Evolutionary conservation across 106 monocot genomes (phyloP).

Genomic region (Platanthera zijinensis): DNA sequence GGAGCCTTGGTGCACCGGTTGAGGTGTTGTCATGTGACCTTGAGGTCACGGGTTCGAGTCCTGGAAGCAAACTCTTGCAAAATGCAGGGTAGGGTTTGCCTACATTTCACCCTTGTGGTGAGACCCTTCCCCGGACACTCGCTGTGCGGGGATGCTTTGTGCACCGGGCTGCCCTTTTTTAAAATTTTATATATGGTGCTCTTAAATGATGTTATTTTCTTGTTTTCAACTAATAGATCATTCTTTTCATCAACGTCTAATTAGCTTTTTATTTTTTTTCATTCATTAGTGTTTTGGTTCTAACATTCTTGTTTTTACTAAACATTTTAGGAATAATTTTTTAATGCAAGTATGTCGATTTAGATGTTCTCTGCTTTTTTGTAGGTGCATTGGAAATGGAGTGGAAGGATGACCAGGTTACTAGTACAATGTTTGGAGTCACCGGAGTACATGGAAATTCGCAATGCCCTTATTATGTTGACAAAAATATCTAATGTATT

Average conservation of each 20-base stretch:
- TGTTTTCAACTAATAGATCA: neutral
- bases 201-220: neutral
- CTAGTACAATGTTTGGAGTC: conserved; percentile 94
- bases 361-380: conserved; percentile 2
- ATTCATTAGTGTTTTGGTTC: neutral
- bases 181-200: neutral
- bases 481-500: conserved; percentile 94
- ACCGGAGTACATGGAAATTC: conserved; percentile 84
- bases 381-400: conserved; percentile 93
- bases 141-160: too few species aligned
- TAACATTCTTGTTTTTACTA: neutral
- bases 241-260: neutral
- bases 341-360: neutral
- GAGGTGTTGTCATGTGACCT: too few species aligned
- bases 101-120: too few species aligned
- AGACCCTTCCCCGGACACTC: too few species aligned
- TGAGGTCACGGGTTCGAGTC: too few species aligned
- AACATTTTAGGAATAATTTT: neutral
- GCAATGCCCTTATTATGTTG: conserved; percentile 89
- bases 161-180: neutral
- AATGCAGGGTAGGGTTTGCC: too few species aligned
- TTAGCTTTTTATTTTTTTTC: neutral
- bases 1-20: too few species aligned
- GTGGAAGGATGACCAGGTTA: conserved; percentile 64
- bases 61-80: too few species aligned